Percentiles rank a stretch among this genome's conserved stretches.
phyloP scores from a whole-genome alignment of 2,329 filamentous ascomycete genomes.

The Alternaria longipes region DNA sequence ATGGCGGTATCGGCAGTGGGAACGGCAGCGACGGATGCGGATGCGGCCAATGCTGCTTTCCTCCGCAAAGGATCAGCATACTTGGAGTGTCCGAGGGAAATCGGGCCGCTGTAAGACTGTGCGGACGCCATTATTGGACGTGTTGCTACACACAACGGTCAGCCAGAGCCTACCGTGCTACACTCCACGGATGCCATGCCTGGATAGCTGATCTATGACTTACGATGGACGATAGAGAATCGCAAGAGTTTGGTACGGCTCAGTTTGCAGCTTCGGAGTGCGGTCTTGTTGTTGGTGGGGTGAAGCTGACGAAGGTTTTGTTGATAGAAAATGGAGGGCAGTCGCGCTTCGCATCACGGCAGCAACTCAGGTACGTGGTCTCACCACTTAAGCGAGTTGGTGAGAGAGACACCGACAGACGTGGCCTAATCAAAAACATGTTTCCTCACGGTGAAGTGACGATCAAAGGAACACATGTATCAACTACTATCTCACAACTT shows the following conservation, averaged over 20 bases:
- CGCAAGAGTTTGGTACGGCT: background rate
- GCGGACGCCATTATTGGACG: constrained; percentile 16
- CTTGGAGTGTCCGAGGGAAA: constrained; percentile 24
- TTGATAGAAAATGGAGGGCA: constrained; percentile 5
- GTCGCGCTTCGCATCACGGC: background rate
- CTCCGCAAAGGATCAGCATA: constrained; percentile 28
- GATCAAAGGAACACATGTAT: background rate
- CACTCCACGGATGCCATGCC: background rate
- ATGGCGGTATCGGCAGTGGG: constrained; percentile 21
- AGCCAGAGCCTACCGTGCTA: background rate
- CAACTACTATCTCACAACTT: background rate
- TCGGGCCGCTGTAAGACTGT: constrained; percentile 19
- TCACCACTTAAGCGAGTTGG: background rate
- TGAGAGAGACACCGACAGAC: background rate
- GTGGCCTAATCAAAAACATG: background rate
- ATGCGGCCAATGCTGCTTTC: constrained; percentile 12
- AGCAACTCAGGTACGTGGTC: constrained; percentile 6
- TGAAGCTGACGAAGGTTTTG: background rate
- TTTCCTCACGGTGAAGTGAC: background rate
- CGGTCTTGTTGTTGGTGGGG: background rate
- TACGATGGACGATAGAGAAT: background rate
- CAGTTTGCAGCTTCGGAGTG: background rate
- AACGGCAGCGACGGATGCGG: background rate
- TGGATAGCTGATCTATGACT: background rate
- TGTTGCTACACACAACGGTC: background rate